Evolutionary conservation across 495 filamentous ascomycete species (phyloP), one percentile per base, ranked within the genome.

Genomic region (Aspergillus nanangensis): DNA sequence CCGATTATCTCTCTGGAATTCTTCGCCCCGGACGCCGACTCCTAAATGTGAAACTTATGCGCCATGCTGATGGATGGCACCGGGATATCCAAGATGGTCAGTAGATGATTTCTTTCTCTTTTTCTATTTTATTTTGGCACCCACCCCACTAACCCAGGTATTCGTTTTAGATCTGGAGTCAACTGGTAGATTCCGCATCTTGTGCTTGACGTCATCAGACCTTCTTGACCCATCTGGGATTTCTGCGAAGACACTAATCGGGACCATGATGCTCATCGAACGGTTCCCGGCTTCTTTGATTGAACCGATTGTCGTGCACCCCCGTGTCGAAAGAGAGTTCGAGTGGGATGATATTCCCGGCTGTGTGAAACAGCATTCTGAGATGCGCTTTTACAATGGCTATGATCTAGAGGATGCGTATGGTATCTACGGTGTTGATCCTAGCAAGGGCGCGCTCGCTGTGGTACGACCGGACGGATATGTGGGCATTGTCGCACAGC

Each of bases 401-500:
- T 66, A 74, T 20, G 80, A 79, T 51, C 69, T 87, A 10, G 84
- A 78, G 60, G 78, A 79, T 42, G 82, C 81, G 1, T 87, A 88
- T 53, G 63, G 65, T 22, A 72, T 67, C 3, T 84, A 77, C 40
- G 86, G 81, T 0, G 72, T 89, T 5, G 70, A 85, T 53, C 57
- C 55, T 18, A 65, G 74, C 34, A 61, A 56, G 11, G 85, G 86
- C 0, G 80, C 77, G 41, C 55, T 84, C 3, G 78, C 83, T 7
- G 67, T 82, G 20, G 39, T 74, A 0, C 53, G 82, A 19, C 84
- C 84, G 2, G 84, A 87, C 70, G 77, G 80, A 46, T 81, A 87
- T 62, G 71, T 87, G 25, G 75, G 76, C 0, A 73, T 70, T 58
- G 57, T 83, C 19, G 77, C 74, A 1, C 69, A 70, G 10, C 44